Evolutionary conservation across 768 basidiomycete genomes (phyloP), one percentile per base, ranked within the genome.

Genomic region (Trametes elegans): DNA sequence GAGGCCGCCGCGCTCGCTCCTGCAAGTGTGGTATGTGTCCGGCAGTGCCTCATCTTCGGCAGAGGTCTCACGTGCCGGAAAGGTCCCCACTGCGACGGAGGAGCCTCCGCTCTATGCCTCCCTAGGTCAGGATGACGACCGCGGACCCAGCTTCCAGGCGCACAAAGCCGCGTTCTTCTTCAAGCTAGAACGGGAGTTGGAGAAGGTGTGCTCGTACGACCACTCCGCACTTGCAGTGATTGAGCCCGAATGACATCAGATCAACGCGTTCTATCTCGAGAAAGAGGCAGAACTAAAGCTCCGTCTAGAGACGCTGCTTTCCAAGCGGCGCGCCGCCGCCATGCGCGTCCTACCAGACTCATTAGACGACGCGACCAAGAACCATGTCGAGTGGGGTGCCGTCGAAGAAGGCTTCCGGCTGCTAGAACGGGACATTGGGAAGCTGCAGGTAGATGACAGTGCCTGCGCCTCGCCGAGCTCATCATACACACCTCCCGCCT

Each of bases 81-180:
- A 53, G 51, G 32, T 26, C 24, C 34, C 42, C 42, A 57, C 64
- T 24, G 64, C 46, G 5, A 39, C 72, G 32, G 73, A 78, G 53
- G 82, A 77, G 56, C 79, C 85, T 19, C 81, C 82, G 36, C 78
- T 88, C 60, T 80, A 87, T 59, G 76, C 86, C 31, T 72, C 78
- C 9, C 76, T 83, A 5, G 77, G 79, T 19, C 79, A 85, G 63
- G 87, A 90, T 66, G 80, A 81, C 27, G 87, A 87, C 62, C 75
- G 90, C 53, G 87, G 90, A 0, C 82, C 88, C 16, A 88, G 91
- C 66, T 94, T 98, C 63, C 91, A 89, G 65, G 93, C 94, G 13
- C 93, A 96, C 75, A 93, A 95, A 67, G 91, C 95, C 3, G 93
- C 93, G 1, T 99, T 98, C 78, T 98, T 99, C 78, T 98, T 97